Evolutionary conservation across 164 flowering plant species (phyloP), one percentile per base, ranked within the genome.

Genomic region (Aristolochia californica): DNA sequence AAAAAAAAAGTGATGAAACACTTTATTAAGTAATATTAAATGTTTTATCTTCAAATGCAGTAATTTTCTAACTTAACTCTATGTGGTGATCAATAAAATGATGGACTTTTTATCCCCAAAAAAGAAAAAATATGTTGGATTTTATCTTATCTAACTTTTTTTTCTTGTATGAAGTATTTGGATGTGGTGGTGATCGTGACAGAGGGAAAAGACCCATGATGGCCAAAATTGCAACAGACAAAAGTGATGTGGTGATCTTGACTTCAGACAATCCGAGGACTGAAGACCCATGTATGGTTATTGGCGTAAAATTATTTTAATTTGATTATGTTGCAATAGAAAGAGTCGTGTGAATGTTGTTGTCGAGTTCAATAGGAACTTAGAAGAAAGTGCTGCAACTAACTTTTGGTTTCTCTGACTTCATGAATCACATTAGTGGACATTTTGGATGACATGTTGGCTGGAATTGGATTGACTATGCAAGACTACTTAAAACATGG

Each of bases 391-490:
- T 17, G 15, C 15, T 17, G 18, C 50, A 47, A 47, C 50, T 47
- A 1, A 47, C 50, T 7, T 34, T 34, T 47, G 18, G 20, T 17
- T 20, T 20, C 9, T 47, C 20, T 17, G 1, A 47, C 8, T 20
- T 4, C 22, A 1, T 59, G 20, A 8, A 16, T 16, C 22, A 34
- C 38, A 28, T 60, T 78, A 93, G 99, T 93, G 91, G 96, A 89
- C 74, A 83, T 89, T 55, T 77, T 93, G 81, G 99, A 93, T 66
- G 99, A 93, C 63, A 87, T 93, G 99, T 62, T 93, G 73, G 83
- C 90, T 66, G 97, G 97, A 43, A 78, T 93, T 14, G 99, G 99
- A 62, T 82, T 83, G 98, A 76, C 94, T 49, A 93, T 93, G 98
- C 95, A 85, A 62, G 97, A 85, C 55, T 93, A 93, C 79, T 68